These are phyloP conservation scores for Pinus tabuliformis DNA, from an alignment of 75 land plant species.

Conservation along the genomic window DNA sequence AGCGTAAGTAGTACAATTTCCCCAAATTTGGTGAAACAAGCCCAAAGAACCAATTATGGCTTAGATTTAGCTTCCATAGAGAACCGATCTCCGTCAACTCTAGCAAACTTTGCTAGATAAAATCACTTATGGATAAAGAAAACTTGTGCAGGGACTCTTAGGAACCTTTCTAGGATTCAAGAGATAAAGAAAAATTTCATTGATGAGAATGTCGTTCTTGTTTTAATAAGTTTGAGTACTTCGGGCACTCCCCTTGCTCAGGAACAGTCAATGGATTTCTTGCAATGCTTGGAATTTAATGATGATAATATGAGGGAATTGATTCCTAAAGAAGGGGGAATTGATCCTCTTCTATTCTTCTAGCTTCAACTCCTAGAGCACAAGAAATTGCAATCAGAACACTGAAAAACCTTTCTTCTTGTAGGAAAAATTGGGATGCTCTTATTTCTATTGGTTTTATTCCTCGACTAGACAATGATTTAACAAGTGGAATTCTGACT, in stretches of 20 bases:
- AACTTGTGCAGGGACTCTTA: slow-evolving; percentile 41
- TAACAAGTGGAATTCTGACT: slow-evolving; percentile 29
- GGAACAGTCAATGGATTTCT: slow-evolving; percentile 69
- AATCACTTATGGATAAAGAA: too few relatives aligned
- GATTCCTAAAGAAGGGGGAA: slow-evolving; percentile 52
- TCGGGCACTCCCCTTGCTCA: slow-evolving; percentile 74
- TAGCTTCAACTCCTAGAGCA: slow-evolving; percentile 23
- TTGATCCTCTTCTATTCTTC: slow-evolving; percentile 51
- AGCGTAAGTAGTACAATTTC: too few relatives aligned
- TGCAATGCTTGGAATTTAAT: slow-evolving; percentile 50
- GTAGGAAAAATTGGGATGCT: slow-evolving; percentile 27
- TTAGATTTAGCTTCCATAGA: too few relatives aligned
- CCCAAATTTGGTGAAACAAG: too few relatives aligned
- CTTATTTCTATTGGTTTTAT: slow-evolving; percentile 56
- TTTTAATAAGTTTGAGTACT: slow-evolving; percentile 38
- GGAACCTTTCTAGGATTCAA: slow-evolving; percentile 51
- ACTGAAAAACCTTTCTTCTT: slow-evolving; percentile 42
- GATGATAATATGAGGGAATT: slow-evolving; percentile 43
- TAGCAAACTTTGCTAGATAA: too few relatives aligned
- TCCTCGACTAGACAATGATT: slow-evolving; percentile 27
- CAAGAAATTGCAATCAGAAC: slow-evolving; percentile 64
- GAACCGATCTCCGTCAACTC: too few relatives aligned
- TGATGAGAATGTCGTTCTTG: slow-evolving; percentile 66
- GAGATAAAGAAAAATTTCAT: slow-evolving; percentile 49
- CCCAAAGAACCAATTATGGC: too few relatives aligned